Conservation (phyloP, 2,329 filamentous ascomycete species). For the Ascosphaera acerosa region DNA sequence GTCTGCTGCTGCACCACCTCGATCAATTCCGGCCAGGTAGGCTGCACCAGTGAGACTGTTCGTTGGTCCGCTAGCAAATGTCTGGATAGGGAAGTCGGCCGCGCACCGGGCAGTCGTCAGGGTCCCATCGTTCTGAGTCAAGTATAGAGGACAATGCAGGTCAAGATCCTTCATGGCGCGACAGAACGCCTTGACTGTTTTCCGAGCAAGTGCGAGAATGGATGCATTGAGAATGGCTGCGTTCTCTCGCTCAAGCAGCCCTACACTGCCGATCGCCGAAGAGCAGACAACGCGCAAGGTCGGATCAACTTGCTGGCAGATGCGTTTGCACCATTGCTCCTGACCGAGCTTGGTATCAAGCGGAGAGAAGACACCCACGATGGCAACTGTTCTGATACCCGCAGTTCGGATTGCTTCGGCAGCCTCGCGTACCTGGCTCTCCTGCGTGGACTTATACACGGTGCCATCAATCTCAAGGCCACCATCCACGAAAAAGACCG, state of each 20-base stretch:
- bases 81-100: conserved; percentile 31
- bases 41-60: conserved; percentile 39
- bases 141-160: conserved; percentile 29
- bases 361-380: conserved; percentile 24
- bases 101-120: conserved; percentile 29
- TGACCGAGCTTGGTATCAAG: conserved; percentile 19
- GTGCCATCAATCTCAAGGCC: conserved; percentile 25
- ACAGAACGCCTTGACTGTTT: conserved; percentile 31
- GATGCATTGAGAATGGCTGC: conserved; percentile 38
- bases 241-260: conserved; percentile 33
- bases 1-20: conserved; percentile 7
- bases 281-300: conserved; percentile 19
- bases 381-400: conserved; percentile 16
- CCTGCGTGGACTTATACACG: conserved; percentile 18
- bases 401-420: conserved; percentile 13
- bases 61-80: conserved; percentile 36
- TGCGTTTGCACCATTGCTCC: conserved; percentile 16
- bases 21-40: conserved; percentile 22
- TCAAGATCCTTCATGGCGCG: conserved; percentile 25
- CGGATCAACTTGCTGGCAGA: conserved; percentile 16
- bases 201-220: conserved; percentile 30
- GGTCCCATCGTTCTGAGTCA: conserved; percentile 40
- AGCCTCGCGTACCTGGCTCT: conserved; percentile 14
- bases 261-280: conserved; percentile 20
- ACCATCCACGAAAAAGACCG: conserved; percentile 20